These are phyloP conservation scores for Grosmannia huntii DNA, from an alignment of 2,329 filamentous ascomycete genomes.

Conservation along the genomic window DNA sequence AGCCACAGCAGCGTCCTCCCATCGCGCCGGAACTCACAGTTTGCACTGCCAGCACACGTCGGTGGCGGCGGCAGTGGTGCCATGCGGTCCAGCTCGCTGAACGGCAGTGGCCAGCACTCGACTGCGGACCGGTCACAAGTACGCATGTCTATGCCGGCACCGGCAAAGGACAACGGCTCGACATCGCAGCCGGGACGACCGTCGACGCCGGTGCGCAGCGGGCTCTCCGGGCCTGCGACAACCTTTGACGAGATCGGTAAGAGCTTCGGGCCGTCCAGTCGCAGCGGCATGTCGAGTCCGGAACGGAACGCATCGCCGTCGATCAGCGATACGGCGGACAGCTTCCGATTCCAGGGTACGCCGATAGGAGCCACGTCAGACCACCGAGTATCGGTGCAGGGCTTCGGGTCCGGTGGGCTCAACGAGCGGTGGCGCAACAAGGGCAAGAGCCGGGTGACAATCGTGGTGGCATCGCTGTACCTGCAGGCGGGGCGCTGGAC, in stretches of 20 bases:
- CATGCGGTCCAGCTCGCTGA: conserved; percentile 38
- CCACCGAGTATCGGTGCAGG: conserved; percentile 51
- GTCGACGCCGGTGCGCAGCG: conserved; percentile 37
- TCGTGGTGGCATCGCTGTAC: conserved; percentile 75
- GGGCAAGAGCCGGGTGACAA: conserved; percentile 64
- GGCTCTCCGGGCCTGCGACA: conserved; percentile 33
- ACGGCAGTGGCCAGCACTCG: conserved; percentile 19
- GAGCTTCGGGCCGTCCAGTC: too few species aligned
- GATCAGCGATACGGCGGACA: conserved; percentile 20
- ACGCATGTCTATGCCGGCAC: conserved; percentile 71
- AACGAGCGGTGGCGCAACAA: conserved; percentile 70
- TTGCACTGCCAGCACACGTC: conserved; percentile 22
- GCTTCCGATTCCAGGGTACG: conserved; percentile 34
- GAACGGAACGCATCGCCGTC: conserved; percentile 23
- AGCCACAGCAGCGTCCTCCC: not conserved
- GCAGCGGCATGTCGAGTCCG: conserved; percentile 26
- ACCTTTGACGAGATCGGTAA: conserved; percentile 32
- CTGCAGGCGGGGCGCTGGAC: conserved; percentile 82
- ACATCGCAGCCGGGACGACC: conserved; percentile 35
- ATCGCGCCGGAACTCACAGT: conserved; percentile 42
- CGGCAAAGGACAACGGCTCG: conserved; percentile 33
- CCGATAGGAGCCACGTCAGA: conserved; percentile 15
- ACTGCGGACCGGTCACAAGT: conserved; percentile 44
- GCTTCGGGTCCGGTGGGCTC: conserved; percentile 58
- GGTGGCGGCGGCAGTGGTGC: conserved; percentile 14